These are phyloP conservation scores for Pachysolen tannophilus DNA, from an alignment of 805 yeast species.

Conservation along the genomic window DNA sequence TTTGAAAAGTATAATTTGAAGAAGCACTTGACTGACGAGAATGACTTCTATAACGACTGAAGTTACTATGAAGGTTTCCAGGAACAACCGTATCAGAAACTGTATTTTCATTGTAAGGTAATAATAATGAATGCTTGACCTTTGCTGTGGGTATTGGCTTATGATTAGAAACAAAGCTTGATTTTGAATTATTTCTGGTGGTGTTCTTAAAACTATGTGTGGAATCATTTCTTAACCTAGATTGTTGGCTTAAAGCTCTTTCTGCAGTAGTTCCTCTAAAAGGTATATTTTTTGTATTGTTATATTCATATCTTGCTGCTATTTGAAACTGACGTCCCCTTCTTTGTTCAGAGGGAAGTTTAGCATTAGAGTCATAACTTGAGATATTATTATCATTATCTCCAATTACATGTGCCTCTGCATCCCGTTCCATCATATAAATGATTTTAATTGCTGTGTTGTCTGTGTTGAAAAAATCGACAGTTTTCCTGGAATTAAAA, in stretches of 20 bases:
- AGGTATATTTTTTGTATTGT: slow-evolving; percentile 14
- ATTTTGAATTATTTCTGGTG: background rate
- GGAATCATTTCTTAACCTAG: slow-evolving; percentile 6
- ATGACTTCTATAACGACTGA: slow-evolving; percentile 3
- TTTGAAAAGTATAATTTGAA: slow-evolving; percentile 5
- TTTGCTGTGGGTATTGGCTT: slow-evolving; percentile 8
- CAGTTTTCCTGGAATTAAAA: no score
- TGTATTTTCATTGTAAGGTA: slow-evolving; percentile 20
- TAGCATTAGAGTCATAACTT: no score
- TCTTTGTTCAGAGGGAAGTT: no score
- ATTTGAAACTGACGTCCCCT: slow-evolving; percentile 22
- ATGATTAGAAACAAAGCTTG: background rate
- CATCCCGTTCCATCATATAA: no score
- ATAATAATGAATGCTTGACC: slow-evolving; percentile 13
- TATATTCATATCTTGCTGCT: slow-evolving; percentile 21
- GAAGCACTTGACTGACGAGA: slow-evolving; percentile 4
- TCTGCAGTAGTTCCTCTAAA: slow-evolving; percentile 9
- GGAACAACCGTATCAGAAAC: slow-evolving; percentile 20
- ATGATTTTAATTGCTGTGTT: no score
- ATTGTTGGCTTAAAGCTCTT: slow-evolving; percentile 6
- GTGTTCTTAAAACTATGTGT: slow-evolving; percentile 1
- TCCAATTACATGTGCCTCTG: no score
- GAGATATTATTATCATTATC: no score
- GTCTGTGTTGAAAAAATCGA: no score
- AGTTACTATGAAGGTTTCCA: background rate